These are phyloP conservation scores for Cladophialophora exuberans DNA, from an alignment of 2,329 filamentous ascomycete genomes.

Conservation along the genomic window DNA sequence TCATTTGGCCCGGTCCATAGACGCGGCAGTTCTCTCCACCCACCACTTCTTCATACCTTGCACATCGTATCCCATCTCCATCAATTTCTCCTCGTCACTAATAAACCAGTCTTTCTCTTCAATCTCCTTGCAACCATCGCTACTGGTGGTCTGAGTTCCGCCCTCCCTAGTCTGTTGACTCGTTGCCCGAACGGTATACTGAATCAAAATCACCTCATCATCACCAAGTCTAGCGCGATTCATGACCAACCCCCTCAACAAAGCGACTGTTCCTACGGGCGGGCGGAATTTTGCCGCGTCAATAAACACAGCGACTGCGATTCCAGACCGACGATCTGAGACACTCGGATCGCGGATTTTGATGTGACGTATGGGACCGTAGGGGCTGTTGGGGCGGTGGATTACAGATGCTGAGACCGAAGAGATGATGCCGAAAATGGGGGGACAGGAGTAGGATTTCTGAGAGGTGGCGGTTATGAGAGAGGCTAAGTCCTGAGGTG, in stretches of 20 bases:
- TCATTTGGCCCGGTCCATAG: no score
- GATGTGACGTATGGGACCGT: slow-evolving; percentile 37
- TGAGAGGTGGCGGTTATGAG: slow-evolving; percentile 25
- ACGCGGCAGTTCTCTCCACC: slow-evolving; percentile 24
- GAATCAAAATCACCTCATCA: slow-evolving; percentile 37
- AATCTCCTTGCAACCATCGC: not conserved
- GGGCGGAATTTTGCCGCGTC: slow-evolving; percentile 36
- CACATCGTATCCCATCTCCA: slow-evolving; percentile 27
- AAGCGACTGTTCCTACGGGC: slow-evolving; percentile 34
- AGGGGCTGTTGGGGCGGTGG: slow-evolving; percentile 30
- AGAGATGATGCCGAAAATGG: slow-evolving; percentile 35
- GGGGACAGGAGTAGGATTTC: slow-evolving; percentile 34
- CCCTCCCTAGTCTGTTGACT: no score
- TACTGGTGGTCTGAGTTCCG: not conserved
- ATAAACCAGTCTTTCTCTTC: slow-evolving; percentile 34
- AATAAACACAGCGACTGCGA: slow-evolving; percentile 37
- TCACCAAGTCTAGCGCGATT: slow-evolving; percentile 24
- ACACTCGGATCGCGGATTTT: slow-evolving; percentile 37
- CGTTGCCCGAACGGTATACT: slow-evolving; percentile 29
- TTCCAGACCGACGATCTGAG: slow-evolving; percentile 22
- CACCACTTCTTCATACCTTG: slow-evolving; percentile 31
- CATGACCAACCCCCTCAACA: slow-evolving; percentile 37
- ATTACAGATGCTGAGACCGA: slow-evolving; percentile 35
- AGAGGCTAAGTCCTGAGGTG: slow-evolving; percentile 29
- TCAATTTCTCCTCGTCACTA: slow-evolving; percentile 25